Evolutionary conservation across 2,329 filamentous ascomycete genomes (phyloP).

Genomic region (Thielaviopsis ethacetica): DNA sequence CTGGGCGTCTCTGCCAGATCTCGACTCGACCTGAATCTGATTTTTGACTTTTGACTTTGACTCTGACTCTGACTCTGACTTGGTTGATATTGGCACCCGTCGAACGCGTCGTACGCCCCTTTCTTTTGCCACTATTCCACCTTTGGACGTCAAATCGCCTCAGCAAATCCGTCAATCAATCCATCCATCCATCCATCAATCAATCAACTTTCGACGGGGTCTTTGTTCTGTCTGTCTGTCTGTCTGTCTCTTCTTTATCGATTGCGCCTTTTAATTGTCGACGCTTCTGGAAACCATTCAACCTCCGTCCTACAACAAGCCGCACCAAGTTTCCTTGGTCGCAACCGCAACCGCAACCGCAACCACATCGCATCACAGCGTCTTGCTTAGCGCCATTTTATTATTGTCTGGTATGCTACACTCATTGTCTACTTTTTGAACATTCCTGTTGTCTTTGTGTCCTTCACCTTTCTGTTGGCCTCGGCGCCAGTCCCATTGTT

Average conservation of each 20-base stretch:
- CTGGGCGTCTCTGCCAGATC: neutral
- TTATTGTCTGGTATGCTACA: neutral
- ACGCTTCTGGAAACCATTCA: neutral
- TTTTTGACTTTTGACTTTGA: neutral
- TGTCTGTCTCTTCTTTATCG: neutral
- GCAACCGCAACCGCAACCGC: neutral
- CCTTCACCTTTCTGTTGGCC: neutral
- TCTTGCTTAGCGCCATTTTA: neutral
- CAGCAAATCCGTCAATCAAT: neutral
- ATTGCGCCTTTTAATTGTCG: neutral
- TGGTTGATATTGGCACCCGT: neutral
- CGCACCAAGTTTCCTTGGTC: neutral
- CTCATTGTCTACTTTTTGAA: neutral
- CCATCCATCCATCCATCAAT: neutral
- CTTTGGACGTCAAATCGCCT: neutral
- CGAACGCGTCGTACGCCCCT: conserved; percentile 4
- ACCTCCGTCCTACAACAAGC: neutral
- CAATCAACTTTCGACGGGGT: neutral
- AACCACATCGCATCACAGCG: neutral
- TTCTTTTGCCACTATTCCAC: conserved; percentile 5
- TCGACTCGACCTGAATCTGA: neutral
- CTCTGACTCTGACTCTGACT: neutral
- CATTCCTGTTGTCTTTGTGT: neutral
- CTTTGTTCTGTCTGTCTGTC: neutral
- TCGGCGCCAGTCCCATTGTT: neutral